Base-by-base conservation (phyloP, 306 rosid genomes). In the Fagus sylvatica region DNA sequence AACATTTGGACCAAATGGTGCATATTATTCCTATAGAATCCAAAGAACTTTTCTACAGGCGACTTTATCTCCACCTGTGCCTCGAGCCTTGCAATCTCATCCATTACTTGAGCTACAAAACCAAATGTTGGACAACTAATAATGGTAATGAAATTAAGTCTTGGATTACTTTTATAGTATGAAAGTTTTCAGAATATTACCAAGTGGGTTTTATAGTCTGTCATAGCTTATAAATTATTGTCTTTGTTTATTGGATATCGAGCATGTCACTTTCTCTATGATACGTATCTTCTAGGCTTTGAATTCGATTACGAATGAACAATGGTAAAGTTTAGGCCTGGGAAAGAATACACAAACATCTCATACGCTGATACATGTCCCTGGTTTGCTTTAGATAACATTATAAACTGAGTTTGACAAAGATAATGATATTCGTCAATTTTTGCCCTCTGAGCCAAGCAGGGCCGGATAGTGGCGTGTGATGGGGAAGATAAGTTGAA, bases 21-120 rank as follows among this genome's bases (percentile, higher is more conserved):
- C 74, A 78, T 60, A 9, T 74, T 79, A 56, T 42, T 69, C 64
- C 77, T 60, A 4, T 74, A 74, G 76, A 74, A 83, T 16, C 71
- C 80, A 70, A 60, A 70, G 33, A 74, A 83, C 74, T 70, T 69
- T 34, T 51, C 77, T 15, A 74, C 71, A 1, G 74, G 5, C 1
- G 80, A 61, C 34, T 71, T 83, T 49, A 78, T 53, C 65, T 54
- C 77, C n/a, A 73, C 57, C 40, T 71, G 78, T 8, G 59, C 77
- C 65, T 76, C 78, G 67, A 69, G 36, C 73, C 60, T 83, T 2
- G 66, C 57, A 69, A 22, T 70, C 28, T 59, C 65, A 65, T 51
- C 53, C 79, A 16, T 75, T 76, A 5, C 48, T 36, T 13, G 34
- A 33, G 69, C 69, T 33, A 16, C 43, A n/a, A 34, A 34, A 62